These are phyloP conservation scores for Diutina sp. DNA, from an alignment of 1,139 yeast genomes.

Conservation along the genomic window DNA sequence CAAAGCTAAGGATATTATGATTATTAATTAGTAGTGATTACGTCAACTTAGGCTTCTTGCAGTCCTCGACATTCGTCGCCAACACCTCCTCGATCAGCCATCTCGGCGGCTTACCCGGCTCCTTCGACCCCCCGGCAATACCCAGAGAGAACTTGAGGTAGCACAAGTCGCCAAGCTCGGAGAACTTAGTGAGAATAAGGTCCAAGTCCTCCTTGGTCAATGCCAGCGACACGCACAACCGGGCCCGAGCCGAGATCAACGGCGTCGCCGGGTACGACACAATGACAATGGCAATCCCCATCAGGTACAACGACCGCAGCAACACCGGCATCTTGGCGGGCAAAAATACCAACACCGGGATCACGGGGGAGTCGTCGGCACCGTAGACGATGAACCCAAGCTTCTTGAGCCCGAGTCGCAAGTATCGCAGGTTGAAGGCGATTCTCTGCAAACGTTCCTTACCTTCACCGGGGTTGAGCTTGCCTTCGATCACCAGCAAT, in stretches of 20 bases:
- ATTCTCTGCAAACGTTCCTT: conserved; percentile 80
- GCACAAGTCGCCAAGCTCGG: conserved; percentile 68
- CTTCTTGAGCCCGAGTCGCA: conserved; percentile 80
- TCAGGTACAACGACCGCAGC: conserved; percentile 65
- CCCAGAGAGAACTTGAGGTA: conserved; percentile 73
- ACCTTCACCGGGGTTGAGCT: conserved; percentile 87
- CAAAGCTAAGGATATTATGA: not conserved
- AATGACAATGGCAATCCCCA: conserved; percentile 85
- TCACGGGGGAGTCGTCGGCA: conserved; percentile 92
- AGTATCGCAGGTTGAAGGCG: conserved; percentile 89
- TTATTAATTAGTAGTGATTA: not conserved
- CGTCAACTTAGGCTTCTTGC: conserved; percentile 24
- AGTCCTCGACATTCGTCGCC: conserved; percentile 61
- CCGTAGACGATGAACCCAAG: conserved; percentile 92
- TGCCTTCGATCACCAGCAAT: conserved; percentile 66
- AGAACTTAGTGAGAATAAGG: conserved; percentile 55
- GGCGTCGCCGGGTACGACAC: conserved; percentile 99
- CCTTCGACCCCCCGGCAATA: conserved; percentile 51
- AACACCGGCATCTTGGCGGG: conserved; percentile 94
- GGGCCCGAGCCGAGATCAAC: conserved; percentile 74
- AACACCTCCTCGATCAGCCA: conserved; percentile 70
- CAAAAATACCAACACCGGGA: conserved; percentile 74
- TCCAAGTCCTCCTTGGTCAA: conserved; percentile 91
- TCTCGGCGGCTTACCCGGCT: conserved; percentile 53
- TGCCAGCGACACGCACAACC: conserved; percentile 88